Base-by-base conservation (phyloP, 106 monocot species). In the Dioscorea zingiberensis region DNA sequence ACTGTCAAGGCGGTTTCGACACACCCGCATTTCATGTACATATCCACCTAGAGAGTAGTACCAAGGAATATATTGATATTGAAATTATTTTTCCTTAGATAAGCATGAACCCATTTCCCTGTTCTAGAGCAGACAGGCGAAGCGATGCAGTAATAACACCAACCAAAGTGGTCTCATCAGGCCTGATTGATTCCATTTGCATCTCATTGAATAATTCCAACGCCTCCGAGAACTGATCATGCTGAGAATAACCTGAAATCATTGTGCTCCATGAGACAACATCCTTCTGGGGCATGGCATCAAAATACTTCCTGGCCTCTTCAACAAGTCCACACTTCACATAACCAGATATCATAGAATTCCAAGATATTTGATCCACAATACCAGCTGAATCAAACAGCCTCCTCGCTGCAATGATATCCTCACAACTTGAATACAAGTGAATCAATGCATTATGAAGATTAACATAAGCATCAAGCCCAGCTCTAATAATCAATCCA, bases 1-100 rank as follows among this genome's bases (percentile, higher is more conserved):
- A 92, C 79, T 26, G 74, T 65, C 48, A 81, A 44, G 29, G 97
- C 92, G 25, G 79, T 62, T n/a, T 69, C 77, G 2, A 67, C 68
- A 46, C 80, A 82, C 13, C 97, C 93, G 63, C 76, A 98, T 77
- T 98, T 98, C 97, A 98, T 92, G 74, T 98, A 97, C 91, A 91
- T 98, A 58, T 93, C 86, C n/a, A 98, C 54, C n/a, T n/a, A n/a
- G 15, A 98, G 69, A 49, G 85, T 67, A 13, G 92, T 98, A 12
- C 93, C 83, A 11, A 93, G 79, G 60, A 86, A 80, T 44, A 73
- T 56, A 67, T 86, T 80, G 7, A 82, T 29, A 6, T 9, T 30
- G 61, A 58, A 73, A 11, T 32, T 22, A 28, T 79, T 76, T 38
- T 76, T 80, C 60, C 22, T 76, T 58, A 86, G 71, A 65, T 93